These are phyloP conservation scores for Ampelomyces quisqualis DNA, from an alignment of 2,329 filamentous ascomycete genomes.

Conservation along the genomic window DNA sequence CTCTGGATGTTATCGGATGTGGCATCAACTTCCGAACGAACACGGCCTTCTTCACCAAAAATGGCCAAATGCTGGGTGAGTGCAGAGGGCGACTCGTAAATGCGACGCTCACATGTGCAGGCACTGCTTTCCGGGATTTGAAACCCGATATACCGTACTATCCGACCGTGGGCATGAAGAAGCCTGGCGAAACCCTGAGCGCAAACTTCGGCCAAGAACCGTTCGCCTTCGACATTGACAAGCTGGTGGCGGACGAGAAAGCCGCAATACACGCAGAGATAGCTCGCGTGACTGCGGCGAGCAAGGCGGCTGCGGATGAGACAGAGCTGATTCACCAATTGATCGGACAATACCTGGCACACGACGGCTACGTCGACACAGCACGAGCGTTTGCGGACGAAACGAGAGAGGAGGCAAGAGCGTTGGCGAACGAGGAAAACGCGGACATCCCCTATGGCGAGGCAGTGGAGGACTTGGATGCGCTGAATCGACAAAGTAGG, in stretches of 20 bases:
- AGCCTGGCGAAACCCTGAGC: constrained; percentile 58
- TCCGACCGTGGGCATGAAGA: constrained; percentile 67
- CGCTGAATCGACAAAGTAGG: constrained; percentile 81
- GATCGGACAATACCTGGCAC: constrained; percentile 84
- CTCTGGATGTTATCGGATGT: constrained; percentile 63
- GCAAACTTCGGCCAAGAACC: constrained; percentile 68
- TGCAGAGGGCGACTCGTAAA: not conserved
- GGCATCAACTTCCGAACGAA: constrained; percentile 65
- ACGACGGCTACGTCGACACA: constrained; percentile 94
- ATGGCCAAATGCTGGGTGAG: constrained; percentile 60
- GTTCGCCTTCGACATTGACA: constrained; percentile 90
- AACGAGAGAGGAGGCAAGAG: constrained; percentile 69
- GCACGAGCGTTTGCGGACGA: constrained; percentile 85
- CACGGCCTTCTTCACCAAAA: constrained; percentile 66
- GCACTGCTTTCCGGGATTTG: constrained; percentile 68
- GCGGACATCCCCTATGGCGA: constrained; percentile 57
- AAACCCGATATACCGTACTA: constrained; percentile 62
- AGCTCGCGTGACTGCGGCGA: constrained; percentile 18
- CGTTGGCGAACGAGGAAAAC: constrained; percentile 61
- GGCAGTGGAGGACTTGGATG: constrained; percentile 80
- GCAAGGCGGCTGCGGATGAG: constrained; percentile 58
- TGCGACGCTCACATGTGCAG: constrained; percentile 50
- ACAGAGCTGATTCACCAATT: constrained; percentile 78
- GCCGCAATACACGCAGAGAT: constrained; percentile 39
- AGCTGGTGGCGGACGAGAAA: constrained; percentile 60